Evolutionary conservation across 164 flowering plant genomes (phyloP).

Genomic region (Umbellularia californica): DNA sequence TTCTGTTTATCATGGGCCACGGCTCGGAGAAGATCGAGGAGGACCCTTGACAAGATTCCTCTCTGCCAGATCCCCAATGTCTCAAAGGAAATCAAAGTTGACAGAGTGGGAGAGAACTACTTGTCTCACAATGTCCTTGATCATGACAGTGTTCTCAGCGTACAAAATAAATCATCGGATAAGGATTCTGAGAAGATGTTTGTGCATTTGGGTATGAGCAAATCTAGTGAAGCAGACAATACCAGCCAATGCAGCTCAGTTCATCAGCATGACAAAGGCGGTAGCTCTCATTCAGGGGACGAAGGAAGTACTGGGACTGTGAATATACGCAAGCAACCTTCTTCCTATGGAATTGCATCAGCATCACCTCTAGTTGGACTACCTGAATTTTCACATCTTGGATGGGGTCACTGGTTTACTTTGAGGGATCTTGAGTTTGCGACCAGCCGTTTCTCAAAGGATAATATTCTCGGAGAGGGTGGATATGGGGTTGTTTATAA

Average conservation of each 20-base stretch:
- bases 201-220: conserved; percentile 59
- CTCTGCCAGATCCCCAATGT: conserved; percentile 58
- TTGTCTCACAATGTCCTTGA: conserved; percentile 31
- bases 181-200: conserved; percentile 56
- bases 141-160: conserved; percentile 38
- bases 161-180: conserved; percentile 42
- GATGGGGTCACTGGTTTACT: conserved; percentile 98
- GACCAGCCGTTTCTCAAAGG: conserved; percentile 56
- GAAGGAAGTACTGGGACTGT: conserved; percentile 61
- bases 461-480: conserved; percentile 81
- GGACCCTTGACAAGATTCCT: conserved; percentile 38
- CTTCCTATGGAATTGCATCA: conserved; percentile 37
- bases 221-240: conserved; percentile 69
- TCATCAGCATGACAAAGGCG: conserved; percentile 55
- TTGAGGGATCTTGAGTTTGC: conserved; percentile 76
- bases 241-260: conserved; percentile 69
- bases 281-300: conserved; percentile 80
- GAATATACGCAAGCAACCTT: conserved; percentile 34
- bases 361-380: conserved; percentile 83
- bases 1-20: conserved; percentile 55
- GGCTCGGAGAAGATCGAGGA: conserved; percentile 51
- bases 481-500: conserved; percentile 86
- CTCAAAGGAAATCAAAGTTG: conserved; percentile 77
- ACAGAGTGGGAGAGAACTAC: conserved; percentile 39
- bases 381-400: conserved; percentile 88